A percentile compares a stretch with the other conserved stretches of the same genome.
Evolutionary conservation across 2,329 filamentous ascomycete species (phyloP).

Genomic region (Thielaviopsis punctulata): DNA sequence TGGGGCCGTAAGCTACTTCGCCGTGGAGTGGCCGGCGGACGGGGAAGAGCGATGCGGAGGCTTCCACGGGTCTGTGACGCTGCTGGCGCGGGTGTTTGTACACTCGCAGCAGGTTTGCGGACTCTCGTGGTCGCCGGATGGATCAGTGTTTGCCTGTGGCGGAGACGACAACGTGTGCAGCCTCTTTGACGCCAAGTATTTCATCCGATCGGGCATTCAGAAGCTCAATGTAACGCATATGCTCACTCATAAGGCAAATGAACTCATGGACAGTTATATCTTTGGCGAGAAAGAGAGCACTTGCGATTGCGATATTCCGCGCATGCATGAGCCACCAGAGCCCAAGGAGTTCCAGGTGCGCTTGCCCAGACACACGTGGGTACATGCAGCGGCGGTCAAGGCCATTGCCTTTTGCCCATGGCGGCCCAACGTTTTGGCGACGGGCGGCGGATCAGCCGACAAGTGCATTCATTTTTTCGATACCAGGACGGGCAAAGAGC

Average conservation of each 20-base stretch:
- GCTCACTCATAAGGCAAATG: not conserved
- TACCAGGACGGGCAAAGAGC: conserved; percentile 59
- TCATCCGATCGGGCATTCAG: conserved; percentile 23
- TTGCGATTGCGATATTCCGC: conserved; percentile 1
- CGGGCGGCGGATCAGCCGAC: conserved; percentile 85
- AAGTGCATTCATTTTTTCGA: conserved; percentile 95
- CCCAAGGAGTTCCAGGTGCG: not conserved
- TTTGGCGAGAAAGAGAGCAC: conserved; percentile 4
- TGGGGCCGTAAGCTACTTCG: conserved; percentile 75
- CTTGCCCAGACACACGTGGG: conserved; percentile 42
- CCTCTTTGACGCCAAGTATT: conserved; percentile 53
- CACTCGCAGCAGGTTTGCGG: conserved; percentile 88
- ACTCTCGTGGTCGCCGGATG: conserved; percentile 69
- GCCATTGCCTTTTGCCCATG: conserved; percentile 95
- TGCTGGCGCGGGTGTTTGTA: conserved; percentile 59
- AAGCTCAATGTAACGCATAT: not conserved
- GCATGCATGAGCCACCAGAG: not conserved
- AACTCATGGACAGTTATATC: conserved; percentile 1
- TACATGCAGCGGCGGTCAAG: conserved; percentile 78
- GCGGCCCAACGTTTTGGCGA: conserved; percentile 73
- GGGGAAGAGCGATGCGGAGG: conserved; percentile 45
- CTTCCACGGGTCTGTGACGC: conserved; percentile 62
- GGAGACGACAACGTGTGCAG: conserved; percentile 85
- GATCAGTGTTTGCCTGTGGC: conserved; percentile 64
- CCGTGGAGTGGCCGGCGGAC: conserved; percentile 63